Conservation (phyloP, 768 basidiomycete species). For the Flagelloscypha sp. region DNA sequence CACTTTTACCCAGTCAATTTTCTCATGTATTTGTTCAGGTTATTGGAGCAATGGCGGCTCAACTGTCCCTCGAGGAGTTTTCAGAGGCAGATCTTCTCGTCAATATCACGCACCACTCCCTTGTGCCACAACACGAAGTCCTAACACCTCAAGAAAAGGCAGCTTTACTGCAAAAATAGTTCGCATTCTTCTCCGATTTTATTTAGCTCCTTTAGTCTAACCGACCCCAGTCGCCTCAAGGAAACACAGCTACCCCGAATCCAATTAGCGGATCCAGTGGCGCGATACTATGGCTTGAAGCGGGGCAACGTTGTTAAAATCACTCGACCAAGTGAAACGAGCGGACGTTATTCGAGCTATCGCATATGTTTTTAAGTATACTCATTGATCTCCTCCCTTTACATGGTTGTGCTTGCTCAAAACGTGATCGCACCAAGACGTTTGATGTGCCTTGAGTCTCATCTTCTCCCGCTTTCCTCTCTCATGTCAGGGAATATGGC, state of each 20-base stretch:
- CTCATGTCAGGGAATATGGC: no score
- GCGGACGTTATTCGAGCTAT: conserved; percentile 88
- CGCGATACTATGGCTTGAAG: conserved; percentile 92
- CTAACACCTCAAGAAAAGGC: conserved; percentile 82
- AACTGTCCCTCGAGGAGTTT: conserved; percentile 91
- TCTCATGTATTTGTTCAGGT: conserved; percentile 45
- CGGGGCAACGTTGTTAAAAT: conserved; percentile 98
- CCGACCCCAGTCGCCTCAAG: conserved; percentile 71
- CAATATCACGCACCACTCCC: conserved; percentile 92
- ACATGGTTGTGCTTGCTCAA: no score
- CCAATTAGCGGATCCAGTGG: conserved; percentile 94
- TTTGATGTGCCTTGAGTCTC: no score
- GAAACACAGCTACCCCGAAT: conserved; percentile 98
- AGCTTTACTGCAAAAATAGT: conserved; percentile 87
- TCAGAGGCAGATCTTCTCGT: conserved; percentile 94
- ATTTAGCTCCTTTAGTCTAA: conserved; percentile 8
- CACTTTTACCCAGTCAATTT: conserved; percentile 1
- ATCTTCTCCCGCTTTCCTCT: no score
- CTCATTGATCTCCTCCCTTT: conserved; percentile 1
- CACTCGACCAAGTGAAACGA: conserved; percentile 93
- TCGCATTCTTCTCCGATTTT: conserved; percentile 22
- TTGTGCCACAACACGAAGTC: conserved; percentile 91
- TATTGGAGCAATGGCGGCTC: conserved; percentile 79
- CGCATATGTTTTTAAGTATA: conserved; percentile 70
- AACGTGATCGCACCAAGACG: no score